Base-by-base conservation (phyloP, 2,329 filamentous ascomycete species). In the Alternaria ethzedia region DNA sequence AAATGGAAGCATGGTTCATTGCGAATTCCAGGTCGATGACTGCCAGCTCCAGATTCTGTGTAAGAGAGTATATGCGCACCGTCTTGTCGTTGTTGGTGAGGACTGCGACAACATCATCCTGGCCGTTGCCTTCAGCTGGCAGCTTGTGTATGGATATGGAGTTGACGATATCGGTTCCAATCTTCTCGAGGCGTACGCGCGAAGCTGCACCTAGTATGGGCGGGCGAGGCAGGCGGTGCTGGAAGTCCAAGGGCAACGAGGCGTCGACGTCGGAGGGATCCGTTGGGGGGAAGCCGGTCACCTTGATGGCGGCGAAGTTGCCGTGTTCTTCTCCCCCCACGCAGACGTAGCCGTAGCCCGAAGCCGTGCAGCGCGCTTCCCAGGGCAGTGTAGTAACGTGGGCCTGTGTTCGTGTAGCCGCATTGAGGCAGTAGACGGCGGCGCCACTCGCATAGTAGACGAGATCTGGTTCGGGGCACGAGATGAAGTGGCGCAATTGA, bases 1-100 rank as follows among this genome's bases (percentile, higher is more conserved):
- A 97, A 56, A 99, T 90, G n/a, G 94, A 88, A 32, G 94, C 93
- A 75, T 96, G 93, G 74, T 99, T 99, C 83, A 98, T 95, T 68
- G 90, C 91, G 75, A 95, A 91, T 6, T 92, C 90, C 68, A 97
- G 90, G 5, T 87, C 85, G 57, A 97, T 83, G 46, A 89, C 86
- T 58, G 92, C 89, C 21, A 96, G 81, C 36, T 91, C 84, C 63
- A 91, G 85, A 13, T 89, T 87, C 56, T 90, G 87, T 26, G 87
- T 84, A 20, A 98, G 83, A 52, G 90, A 91, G 75, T 96, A 93
- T n/a, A 97, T 82, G 26, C 91, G 90, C 60, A 98, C 91, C 2
- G 92, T 93, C 77, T 90, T 91, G 82, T 98, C 96, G 77, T 99
- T 99, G 82, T 97, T 97, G 49, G 92, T 89, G 73, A 97, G 82